These are phyloP conservation scores for Psilocybe subaeruginosa DNA, from an alignment of 768 basidiomycete genomes.

Conservation along the genomic window DNA sequence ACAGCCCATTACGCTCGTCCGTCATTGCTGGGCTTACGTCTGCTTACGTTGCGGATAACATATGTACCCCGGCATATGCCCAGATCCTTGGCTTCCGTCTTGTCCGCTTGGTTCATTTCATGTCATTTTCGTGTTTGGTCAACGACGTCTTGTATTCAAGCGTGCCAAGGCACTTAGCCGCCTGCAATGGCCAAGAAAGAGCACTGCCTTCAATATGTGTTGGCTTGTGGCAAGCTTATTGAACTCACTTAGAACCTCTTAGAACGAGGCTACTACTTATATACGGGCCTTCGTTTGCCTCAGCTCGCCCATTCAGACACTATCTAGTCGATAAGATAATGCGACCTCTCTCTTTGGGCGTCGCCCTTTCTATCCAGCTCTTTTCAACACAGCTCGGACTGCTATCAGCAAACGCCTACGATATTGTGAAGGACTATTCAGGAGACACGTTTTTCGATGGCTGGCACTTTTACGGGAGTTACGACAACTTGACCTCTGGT, in stretches of 20 bases:
- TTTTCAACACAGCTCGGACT: background rate
- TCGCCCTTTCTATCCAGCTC: background rate
- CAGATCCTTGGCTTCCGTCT: background rate
- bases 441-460: slow-evolving; percentile 26
- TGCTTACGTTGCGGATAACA: background rate
- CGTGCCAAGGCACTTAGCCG: background rate
- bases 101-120: background rate
- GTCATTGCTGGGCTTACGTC: background rate
- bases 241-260: background rate
- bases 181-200: background rate
- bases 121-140: background rate
- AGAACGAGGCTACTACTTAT: background rate
- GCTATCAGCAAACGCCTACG: slow-evolving; percentile 5
- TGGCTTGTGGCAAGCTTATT: background rate
- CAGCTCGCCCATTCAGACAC: background rate
- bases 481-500: slow-evolving; percentile 48
- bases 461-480: slow-evolving; percentile 38
- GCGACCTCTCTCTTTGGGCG: background rate
- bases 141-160: background rate
- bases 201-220: background rate
- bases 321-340: background rate
- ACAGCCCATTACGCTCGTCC: background rate
- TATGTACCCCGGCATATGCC: background rate
- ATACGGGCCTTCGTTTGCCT: background rate
- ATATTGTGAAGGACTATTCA: slow-evolving; percentile 25